These are phyloP conservation scores for Trematosphaeria pertusa DNA, from an alignment of 2,329 filamentous ascomycete species.

Conservation along the genomic window DNA sequence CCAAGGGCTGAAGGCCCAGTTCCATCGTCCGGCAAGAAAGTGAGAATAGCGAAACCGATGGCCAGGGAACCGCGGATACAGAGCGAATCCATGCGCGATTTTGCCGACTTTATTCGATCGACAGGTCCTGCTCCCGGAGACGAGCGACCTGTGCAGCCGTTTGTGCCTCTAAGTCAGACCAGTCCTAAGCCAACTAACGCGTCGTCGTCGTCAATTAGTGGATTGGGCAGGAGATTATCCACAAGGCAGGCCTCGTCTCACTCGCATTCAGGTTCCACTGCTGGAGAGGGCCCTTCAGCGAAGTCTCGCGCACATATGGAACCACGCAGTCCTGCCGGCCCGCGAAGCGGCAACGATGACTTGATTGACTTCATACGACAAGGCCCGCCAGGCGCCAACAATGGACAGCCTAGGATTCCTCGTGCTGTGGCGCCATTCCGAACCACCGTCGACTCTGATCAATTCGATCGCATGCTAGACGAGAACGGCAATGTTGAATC, in stretches of 20 bases:
- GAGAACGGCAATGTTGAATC: conserved; percentile 42
- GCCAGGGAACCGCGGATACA: conserved; percentile 77
- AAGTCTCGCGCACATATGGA: conserved; percentile 45
- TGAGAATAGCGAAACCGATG: conserved; percentile 36
- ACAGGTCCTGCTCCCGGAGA: conserved; percentile 66
- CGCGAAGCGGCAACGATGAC: conserved; percentile 75
- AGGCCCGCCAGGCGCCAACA: conserved; percentile 71
- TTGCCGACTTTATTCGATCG: conserved; percentile 87
- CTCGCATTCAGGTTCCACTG: conserved; percentile 20
- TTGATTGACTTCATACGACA: conserved; percentile 95
- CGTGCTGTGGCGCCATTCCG: conserved; percentile 85
- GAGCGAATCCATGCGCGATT: conserved; percentile 76
- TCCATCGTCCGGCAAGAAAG: conserved; percentile 33
- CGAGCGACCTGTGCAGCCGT: conserved; percentile 42
- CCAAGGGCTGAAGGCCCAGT: conserved; percentile 31
- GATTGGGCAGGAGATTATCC: conserved; percentile 37
- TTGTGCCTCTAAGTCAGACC: conserved; percentile 33
- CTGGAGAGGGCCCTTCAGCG: conserved; percentile 30
- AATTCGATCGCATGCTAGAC: conserved; percentile 59
- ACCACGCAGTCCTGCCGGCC: conserved; percentile 72
- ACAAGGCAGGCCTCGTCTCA: conserved; percentile 22
- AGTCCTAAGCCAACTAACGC: conserved; percentile 23
- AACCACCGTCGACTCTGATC: conserved; percentile 84
- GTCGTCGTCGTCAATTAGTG: conserved; percentile 31
- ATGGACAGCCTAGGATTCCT: conserved; percentile 74